Evolutionary conservation across 257 asterid species (phyloP).

Genomic region (Catharanthus roseus): DNA sequence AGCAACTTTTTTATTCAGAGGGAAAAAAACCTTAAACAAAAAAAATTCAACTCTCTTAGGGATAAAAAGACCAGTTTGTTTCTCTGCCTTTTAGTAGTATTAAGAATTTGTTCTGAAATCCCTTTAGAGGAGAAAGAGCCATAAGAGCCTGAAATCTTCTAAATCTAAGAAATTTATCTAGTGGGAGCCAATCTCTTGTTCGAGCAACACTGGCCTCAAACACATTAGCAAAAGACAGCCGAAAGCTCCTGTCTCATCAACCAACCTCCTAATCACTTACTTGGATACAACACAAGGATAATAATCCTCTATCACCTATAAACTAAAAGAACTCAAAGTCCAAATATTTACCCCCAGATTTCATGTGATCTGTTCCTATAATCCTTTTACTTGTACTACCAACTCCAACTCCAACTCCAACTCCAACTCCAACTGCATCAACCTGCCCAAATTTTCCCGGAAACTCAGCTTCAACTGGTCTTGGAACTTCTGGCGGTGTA

Average conservation of each 20-base stretch:
- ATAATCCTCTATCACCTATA: constrained; percentile 12
- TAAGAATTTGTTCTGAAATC: not conserved
- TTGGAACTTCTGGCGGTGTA: constrained; percentile 39
- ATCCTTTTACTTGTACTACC: constrained; percentile 19
- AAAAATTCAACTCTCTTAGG: too few relatives aligned
- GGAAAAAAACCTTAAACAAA: too few relatives aligned
- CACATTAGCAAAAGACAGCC: constrained; percentile 4
- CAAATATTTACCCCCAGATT: constrained; percentile 26
- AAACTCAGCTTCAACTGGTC: constrained; percentile 24
- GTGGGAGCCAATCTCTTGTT: constrained; percentile 8
- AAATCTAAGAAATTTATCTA: not conserved
- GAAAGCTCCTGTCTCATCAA: constrained; percentile 18
- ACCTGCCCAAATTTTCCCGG: constrained; percentile 18
- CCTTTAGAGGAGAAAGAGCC: not conserved
- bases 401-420: constrained; percentile 15
- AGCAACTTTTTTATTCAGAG: too few relatives aligned
- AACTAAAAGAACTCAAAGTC: constrained; percentile 36
- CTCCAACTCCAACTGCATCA: constrained; percentile 15
- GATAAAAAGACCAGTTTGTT: too few relatives aligned
- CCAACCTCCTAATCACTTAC: constrained; percentile 19
- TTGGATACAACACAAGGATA: constrained; percentile 15
- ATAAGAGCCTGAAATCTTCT: not conserved
- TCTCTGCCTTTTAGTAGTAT: not conserved
- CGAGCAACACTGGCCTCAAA: constrained; percentile 2
- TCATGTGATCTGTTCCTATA: constrained; percentile 27